Evolutionary conservation across 441 rosid genomes (phyloP).

Genomic region (Croton laevigatus): DNA sequence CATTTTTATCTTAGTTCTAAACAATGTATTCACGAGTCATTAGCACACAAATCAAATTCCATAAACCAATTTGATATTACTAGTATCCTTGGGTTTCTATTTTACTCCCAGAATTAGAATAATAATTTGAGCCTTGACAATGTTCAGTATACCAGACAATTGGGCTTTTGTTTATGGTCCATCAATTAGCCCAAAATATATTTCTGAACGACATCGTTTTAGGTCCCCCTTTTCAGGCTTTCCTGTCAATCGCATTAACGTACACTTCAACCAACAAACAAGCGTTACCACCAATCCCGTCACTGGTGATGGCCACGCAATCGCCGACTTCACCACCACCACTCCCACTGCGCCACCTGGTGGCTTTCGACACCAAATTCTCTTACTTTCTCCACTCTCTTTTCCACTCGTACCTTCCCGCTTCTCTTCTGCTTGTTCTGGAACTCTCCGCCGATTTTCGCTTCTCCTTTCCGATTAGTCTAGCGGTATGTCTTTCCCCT

Average conservation of each 20-base stretch:
- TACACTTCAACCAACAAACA: not conserved
- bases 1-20: no score
- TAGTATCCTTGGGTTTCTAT: no score
- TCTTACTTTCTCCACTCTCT: slow-evolving; percentile 48
- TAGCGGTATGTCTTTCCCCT: slow-evolving; percentile 56
- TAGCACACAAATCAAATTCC: no score
- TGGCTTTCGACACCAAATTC: slow-evolving; percentile 39
- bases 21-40: no score
- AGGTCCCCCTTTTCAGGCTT: not conserved
- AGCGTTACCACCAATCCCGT: not conserved
- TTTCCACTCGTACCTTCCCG: slow-evolving; percentile 48
- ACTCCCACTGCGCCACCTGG: slow-evolving; percentile 25
- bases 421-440: slow-evolving; percentile 47
- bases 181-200: not conserved
- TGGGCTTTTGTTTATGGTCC: not conserved
- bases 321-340: slow-evolving; percentile 19
- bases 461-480: slow-evolving; percentile 66
- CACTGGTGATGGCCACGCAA: slow-evolving; percentile 17
- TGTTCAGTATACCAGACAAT: not conserved
- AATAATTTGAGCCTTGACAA: no score
- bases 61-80: no score
- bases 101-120: no score
- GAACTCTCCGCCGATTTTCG: slow-evolving; percentile 86
- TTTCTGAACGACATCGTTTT: not conserved
- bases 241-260: not conserved